Percentiles rank a stretch among this genome's conserved stretches.
These are phyloP conservation scores for Phyllosticta citriasiana DNA, from an alignment of 2,329 filamentous ascomycete genomes.

Conservation along the genomic window DNA sequence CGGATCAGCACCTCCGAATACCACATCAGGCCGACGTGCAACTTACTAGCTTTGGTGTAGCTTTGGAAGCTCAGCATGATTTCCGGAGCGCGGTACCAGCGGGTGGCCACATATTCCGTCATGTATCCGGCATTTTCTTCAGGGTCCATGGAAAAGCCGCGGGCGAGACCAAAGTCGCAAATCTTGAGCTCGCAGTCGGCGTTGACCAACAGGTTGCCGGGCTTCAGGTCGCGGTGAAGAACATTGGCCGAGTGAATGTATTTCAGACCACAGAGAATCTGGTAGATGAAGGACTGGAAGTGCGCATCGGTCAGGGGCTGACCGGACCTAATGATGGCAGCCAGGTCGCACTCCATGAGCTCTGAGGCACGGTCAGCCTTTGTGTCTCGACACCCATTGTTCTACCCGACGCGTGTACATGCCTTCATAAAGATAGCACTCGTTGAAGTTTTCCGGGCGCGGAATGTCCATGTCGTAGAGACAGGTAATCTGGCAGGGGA, in stretches of 20 bases:
- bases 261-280: constrained; percentile 96
- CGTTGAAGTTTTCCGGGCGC: constrained; percentile 94
- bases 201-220: constrained; percentile 93
- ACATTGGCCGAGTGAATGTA: constrained; percentile 99
- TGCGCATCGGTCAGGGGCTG: constrained; percentile 96
- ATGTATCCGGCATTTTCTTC: constrained; percentile 99
- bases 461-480: constrained; percentile 99
- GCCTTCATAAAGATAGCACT: constrained; percentile 98
- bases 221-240: constrained; percentile 91
- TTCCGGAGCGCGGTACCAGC: constrained; percentile 97
- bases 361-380: constrained; percentile 45
- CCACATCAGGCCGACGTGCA: neutral
- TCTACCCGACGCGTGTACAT: constrained; percentile 6
- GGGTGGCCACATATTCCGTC: constrained; percentile 97
- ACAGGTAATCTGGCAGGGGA: constrained; percentile 70
- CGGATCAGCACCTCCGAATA: constrained; percentile 3
- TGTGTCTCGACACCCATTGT: neutral
- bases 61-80: constrained; percentile 99
- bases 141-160: constrained; percentile 93
- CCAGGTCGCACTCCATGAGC: constrained; percentile 97
- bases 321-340: constrained; percentile 93
- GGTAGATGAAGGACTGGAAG: constrained; percentile 99
- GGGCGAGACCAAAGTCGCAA: constrained; percentile 91
- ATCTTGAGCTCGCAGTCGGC: constrained; percentile 99
- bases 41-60: constrained; percentile 99